phyloP scores from a whole-genome alignment of 257 asterid genomes.

The Echites panduratus region DNA sequence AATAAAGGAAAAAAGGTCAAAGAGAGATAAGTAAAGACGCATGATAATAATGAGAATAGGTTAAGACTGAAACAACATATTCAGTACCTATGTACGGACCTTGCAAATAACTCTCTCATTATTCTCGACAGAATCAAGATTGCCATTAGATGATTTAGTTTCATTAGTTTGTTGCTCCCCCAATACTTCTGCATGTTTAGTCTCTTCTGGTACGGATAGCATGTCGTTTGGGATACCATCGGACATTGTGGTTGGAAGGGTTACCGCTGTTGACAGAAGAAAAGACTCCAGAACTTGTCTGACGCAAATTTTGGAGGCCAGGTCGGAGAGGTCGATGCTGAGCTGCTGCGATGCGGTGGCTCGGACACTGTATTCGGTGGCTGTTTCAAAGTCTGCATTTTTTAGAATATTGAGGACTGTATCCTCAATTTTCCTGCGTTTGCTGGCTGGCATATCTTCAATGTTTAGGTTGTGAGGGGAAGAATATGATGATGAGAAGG shows the following conservation, averaged over 20 bases:
- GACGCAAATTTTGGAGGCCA: conserved; percentile 33
- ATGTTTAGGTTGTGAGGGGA: background rate
- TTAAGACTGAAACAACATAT: background rate
- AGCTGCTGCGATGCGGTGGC: conserved; percentile 40
- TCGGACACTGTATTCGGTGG: conserved; percentile 53
- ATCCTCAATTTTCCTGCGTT: conserved; percentile 43
- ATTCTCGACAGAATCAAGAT: conserved; percentile 13
- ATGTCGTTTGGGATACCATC: background rate
- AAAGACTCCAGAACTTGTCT: conserved; percentile 45
- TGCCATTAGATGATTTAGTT: conserved; percentile 9
- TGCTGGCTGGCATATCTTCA: conserved; percentile 25
- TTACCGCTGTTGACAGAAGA: conserved; percentile 37
- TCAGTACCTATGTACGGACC: conserved; percentile 23
- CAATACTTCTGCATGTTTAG: background rate
- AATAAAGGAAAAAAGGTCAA: background rate
- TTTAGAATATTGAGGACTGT: conserved; percentile 37
- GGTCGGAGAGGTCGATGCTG: conserved; percentile 34
- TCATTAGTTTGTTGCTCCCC: conserved; percentile 12
- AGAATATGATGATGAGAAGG: no score
- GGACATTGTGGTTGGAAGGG: conserved; percentile 7
- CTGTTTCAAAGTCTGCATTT: conserved; percentile 47
- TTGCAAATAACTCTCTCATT: conserved; percentile 43
- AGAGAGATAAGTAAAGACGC: background rate
- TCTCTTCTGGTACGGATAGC: background rate
- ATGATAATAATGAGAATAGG: background rate